Evolutionary conservation across 306 rosid species (phyloP), one percentile per base, ranked within the genome.

Genomic region (Bauhinia variegata): DNA sequence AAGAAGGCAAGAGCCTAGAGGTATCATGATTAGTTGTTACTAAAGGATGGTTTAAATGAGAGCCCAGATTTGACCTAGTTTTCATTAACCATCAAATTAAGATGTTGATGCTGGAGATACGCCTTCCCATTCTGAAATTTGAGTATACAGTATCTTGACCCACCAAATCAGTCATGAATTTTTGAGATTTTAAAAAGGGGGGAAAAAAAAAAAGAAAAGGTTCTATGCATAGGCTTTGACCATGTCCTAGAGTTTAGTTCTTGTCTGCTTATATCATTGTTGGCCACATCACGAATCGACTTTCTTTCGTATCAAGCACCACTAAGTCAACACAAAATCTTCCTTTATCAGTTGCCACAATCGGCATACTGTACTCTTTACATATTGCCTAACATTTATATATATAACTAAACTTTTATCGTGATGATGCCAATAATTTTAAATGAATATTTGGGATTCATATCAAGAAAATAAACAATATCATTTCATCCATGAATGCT

Each of bases 11-110:
- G n/a, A n/a, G n/a, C n/a, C n/a, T 44, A 58, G 5, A 9, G 11
- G 28, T 7, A 8, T 18, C 17, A 0, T 47, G 65, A 49, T 13
- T 59, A 11, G 28, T 23, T 23, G 28, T 23, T 23, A 23, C 43
- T 23, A 70, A 70, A 58, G 50, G 15, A 47, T 34, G 58, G 39
- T 19, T 47, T 17, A 52, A 6, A 58, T 70, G 34, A 43, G 13
- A 46, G 55, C 34, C 49, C 8, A n/a, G 30, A 60, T 58, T 47
- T 70, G 75, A 58, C 67, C 17, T 0, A 13, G 30, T 23, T 46
- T 32, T 47, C 32, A 8, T 53, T 62, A 17, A 36, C 16, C 37
- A 17, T 71, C 1, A 30, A 19, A n/a, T n/a, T n/a, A n/a, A 32
- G 34, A 8, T 55, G 11, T 5, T 16, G 28, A 23, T 31, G 30